Conservation (phyloP, 1,284 basidiomycete species). For the Coniophora puteana region DNA sequence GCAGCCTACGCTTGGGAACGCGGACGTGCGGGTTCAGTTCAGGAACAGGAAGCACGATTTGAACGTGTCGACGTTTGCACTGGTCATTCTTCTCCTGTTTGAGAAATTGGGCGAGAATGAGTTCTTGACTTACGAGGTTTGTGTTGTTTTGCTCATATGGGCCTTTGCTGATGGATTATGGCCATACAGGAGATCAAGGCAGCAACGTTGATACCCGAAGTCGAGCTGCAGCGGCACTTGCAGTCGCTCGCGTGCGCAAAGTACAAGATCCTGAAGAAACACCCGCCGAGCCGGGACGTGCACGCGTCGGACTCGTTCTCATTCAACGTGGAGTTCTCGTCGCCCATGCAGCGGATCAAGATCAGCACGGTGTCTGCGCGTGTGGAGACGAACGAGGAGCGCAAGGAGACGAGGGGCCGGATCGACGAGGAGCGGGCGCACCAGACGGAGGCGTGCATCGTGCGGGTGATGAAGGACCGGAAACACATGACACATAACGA, state of each 20-base stretch:
- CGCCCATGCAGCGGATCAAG: constrained; percentile 87
- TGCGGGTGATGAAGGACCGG: constrained; percentile 96
- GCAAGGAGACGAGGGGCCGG: constrained; percentile 87
- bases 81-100: constrained; percentile 89
- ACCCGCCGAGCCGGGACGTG: constrained; percentile 86
- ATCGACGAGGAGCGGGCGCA: constrained; percentile 92
- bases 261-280: constrained; percentile 90
- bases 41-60: constrained; percentile 82
- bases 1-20: constrained; percentile 92
- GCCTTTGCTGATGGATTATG: constrained; percentile 4
- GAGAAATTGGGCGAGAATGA: constrained; percentile 70
- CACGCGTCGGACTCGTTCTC: constrained; percentile 76
- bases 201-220: constrained; percentile 73
- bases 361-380: constrained; percentile 87
- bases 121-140: constrained; percentile 69
- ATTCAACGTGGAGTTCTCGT: constrained; percentile 84
- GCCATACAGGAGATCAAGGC: constrained; percentile 64
- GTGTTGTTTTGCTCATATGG: constrained; percentile 12
- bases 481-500: constrained; percentile 90
- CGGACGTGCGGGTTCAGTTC: constrained; percentile 86
- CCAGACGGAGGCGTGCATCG: constrained; percentile 94
- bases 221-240: constrained; percentile 85
- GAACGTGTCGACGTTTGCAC: constrained; percentile 89
- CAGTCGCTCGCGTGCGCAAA: constrained; percentile 98
- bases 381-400: constrained; percentile 85